Base-by-base conservation (phyloP, 306 rosid genomes). In the Trifolium pratense region DNA sequence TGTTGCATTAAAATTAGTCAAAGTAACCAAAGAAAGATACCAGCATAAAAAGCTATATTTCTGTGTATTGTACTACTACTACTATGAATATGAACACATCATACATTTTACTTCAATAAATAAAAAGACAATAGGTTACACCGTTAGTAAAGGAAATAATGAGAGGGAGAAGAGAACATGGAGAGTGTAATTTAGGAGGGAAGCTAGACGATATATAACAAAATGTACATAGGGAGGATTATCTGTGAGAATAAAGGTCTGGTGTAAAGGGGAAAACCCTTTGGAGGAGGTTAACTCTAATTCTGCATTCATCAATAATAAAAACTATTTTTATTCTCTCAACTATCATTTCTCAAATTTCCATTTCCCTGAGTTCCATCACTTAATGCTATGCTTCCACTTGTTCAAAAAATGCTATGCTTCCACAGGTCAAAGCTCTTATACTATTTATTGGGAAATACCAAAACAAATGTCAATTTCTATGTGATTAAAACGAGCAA, bases 11-110 rank as follows among this genome's bases (percentile, higher is more conserved):
- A 58, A 46, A 53, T 70, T 42, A 60, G 49, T 23, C 9, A 18
- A 51, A 76, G 66, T 60, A 71, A 31, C 63, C 29, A 45, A 51
- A 82, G 31, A 52, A 65, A 10, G 9, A n/a, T 8, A 52, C 32
- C 48, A 20, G 73, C 63, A 45, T 20, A 49, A 49, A 46, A 49
- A 53, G 55, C 39, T 60, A 31, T 4, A 43, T 43, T 43, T 43
- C 45, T 10, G 11, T 40, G 45, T 43, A 43, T 43, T 43, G 13
- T 13, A 43, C 49, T 43, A 11, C 16, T 43, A 11, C 16, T 13
- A 43, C 45, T 39, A 39, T 34, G 39, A 34, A 40, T 39, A 39
- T 39, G 45, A 39, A 39, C 11, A 3, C 45, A 9, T 9, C 4
- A 2, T 39, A 3, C 13, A 39, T 39, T 39, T 39, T 9, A 9